Conservation (phyloP, 768 basidiomycete genomes). For the Mycena amicta region DNA sequence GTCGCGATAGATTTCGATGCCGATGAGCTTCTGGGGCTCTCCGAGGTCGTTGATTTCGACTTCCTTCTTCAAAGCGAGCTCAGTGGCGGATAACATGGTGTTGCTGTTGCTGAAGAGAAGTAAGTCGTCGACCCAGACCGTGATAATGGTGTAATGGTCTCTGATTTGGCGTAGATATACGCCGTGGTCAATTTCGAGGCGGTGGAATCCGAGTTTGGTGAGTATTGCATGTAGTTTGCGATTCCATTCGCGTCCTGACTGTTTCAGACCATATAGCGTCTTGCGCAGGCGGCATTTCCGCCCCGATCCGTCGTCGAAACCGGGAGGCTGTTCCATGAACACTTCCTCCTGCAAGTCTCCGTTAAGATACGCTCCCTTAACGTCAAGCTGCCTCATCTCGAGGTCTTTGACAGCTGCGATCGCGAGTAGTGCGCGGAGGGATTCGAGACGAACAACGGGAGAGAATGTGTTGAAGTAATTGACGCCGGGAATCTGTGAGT, state of each 20-base stretch:
- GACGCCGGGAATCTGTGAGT: conserved; percentile 20
- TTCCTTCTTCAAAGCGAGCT: background rate
- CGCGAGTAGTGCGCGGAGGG: conserved; percentile 12
- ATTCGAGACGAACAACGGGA: background rate
- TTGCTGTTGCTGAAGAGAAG: background rate
- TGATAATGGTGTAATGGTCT: background rate
- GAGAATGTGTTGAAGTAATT: conserved; percentile 27
- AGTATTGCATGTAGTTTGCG: conserved; percentile 4
- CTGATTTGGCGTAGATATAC: conserved; percentile 5
- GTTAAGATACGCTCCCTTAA: conserved; percentile 27
- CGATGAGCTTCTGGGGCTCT: conserved; percentile 20
- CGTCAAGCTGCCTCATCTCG: conserved; percentile 21
- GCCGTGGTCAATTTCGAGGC: conserved; percentile 6
- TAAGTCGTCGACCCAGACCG: conserved; percentile 10
- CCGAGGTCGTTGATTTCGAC: conserved; percentile 20
- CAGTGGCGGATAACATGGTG: background rate
- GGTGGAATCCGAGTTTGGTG: conserved; percentile 2
- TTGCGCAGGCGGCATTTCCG: background rate
- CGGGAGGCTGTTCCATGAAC: conserved; percentile 25
- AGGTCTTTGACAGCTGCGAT: conserved; percentile 14
- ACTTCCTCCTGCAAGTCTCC: conserved; percentile 26
- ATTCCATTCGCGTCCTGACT: conserved; percentile 8
- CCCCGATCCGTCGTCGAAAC: conserved; percentile 14
- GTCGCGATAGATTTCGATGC: conserved; percentile 27
- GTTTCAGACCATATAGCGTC: conserved; percentile 7